Evolutionary conservation across 257 asterid genomes (phyloP), one percentile per base, ranked within the genome.

Genomic region (Lantana camara): DNA sequence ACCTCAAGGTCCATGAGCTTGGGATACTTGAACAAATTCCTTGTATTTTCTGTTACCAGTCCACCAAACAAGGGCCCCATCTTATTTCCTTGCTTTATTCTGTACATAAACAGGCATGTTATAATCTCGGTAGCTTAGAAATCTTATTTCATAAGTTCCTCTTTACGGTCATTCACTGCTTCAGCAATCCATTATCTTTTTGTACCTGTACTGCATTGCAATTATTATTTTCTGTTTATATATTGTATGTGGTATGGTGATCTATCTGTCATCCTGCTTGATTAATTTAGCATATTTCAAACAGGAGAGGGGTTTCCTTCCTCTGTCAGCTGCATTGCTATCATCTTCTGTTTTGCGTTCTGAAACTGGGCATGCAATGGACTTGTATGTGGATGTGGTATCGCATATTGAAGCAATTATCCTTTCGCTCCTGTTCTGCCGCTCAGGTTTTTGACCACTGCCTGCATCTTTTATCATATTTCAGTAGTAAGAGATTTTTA

Each of bases 241-340:
- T 45, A 14, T 32, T 70, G 66, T 57, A 41, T 46, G 24, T 57
- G 55, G 58, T 60, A 35, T 52, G 38, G 30, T 66, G 40, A 30
- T 45, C 19, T 62, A n/a, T 67, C 56, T 42, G 58, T 54, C 54
- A 42, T 14, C 48, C 57, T 29, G 69, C 51, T 34, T 71, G 53
- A 56, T 73, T 73, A 34, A 68, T 19, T 64, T 64, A 44, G 22
- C 57, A 71, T 75, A 32, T 68, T 70, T 63, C 73, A 30, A 73
- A 52, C 96, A 94, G 99, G 99, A 90, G 73, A 88, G 92, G 73
- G 99, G 95, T 47, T 94, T 94, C 85, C 93, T 94, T 76, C 93
- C 97, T 57, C 82, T 94, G 79, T 82, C 99, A 70, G 96, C 92
- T 66, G 96, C 97, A 23, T 77, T 94, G 80, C 83, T 94, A 64